phyloP scores from a whole-genome alignment of 768 basidiomycete species.

The Chalciporus sphaerocephalus region DNA sequence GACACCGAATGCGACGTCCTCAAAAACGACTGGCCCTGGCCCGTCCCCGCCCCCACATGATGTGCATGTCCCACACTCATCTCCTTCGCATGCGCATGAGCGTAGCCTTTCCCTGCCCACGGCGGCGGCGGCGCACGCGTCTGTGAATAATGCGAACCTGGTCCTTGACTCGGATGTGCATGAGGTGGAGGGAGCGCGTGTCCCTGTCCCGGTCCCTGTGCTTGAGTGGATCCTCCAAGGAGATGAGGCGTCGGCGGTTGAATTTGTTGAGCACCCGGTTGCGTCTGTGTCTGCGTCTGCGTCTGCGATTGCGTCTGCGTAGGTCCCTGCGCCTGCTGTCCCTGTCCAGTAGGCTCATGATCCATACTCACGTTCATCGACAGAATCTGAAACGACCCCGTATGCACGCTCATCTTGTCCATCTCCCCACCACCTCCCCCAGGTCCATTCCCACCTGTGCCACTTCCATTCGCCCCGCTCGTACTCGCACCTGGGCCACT shows the following conservation, averaged over 20 bases:
- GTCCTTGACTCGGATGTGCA: constrained; percentile 1
- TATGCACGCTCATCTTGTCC: constrained; percentile 41
- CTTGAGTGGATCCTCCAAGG: constrained; percentile 15
- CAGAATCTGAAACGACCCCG: constrained; percentile 56
- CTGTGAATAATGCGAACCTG: constrained; percentile 9
- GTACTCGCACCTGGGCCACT: too few species aligned
- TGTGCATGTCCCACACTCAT: too few species aligned
- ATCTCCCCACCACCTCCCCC: constrained; percentile 6
- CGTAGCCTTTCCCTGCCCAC: constrained; percentile 23
- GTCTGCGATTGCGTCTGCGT: neutral
- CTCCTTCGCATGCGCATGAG: too few species aligned
- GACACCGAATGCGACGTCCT: constrained; percentile 42
- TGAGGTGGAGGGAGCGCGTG: constrained; percentile 11
- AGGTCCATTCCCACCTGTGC: constrained; percentile 5
- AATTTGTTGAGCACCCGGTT: constrained; percentile 9
- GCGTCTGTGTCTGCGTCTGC: constrained; percentile 6
- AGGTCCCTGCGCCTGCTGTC: constrained; percentile 3
- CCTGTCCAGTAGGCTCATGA: constrained; percentile 9
- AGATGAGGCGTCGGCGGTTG: constrained; percentile 10
- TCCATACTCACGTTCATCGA: constrained; percentile 22
- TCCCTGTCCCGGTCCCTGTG: neutral
- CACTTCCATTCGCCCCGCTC: too few species aligned
- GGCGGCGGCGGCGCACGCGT: constrained; percentile 21
- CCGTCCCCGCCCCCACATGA: too few species aligned
- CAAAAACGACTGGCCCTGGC: constrained; percentile 48